Evolutionary conservation across 768 basidiomycete genomes (phyloP), one percentile per base, ranked within the genome.

Genomic region (Tricholoma saponaceum): DNA sequence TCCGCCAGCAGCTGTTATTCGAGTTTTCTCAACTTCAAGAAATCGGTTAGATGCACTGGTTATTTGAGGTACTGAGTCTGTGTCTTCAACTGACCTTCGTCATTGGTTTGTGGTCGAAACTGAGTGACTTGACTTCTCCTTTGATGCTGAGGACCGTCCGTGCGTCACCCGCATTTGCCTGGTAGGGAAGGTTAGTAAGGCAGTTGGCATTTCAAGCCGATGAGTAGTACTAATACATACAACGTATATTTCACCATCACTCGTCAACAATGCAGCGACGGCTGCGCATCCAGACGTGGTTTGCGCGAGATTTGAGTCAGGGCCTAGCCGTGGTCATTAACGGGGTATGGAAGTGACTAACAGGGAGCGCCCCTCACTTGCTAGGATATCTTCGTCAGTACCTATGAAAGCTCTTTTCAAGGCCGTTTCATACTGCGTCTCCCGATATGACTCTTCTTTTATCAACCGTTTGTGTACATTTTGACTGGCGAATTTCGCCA

Each of bases 101-200:
- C 94, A 25, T 85, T 3, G 97, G 97, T 70, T 98, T 99, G 72
- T 99, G 97, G 70, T 99, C 97, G 66, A 83, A 90, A 66, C 94
- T 96, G 60, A 99, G 77, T 16, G 92, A 82, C 66, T 95, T 92
- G 10, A 85, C 95, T 66, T 87, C 82, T 2, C 97, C 97, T 63
- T 87, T 89, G 60, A 90, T 73, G 37, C 88, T 84, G 61, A 99
- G 76, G 22, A 99, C 92, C n/a, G 90, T 87, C 64, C 97, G 79
- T 9, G 97, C 98, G 74, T 99, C 97, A 47, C 97, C 97, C 22
- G 97, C 92, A 71, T 99, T 98, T 20, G 97, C 97, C 96, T 98
- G 66, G n/a, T n/a, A n/a, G 5, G 53, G 43, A 52, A 20, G 61
- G 69, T 49, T 20, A 41, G 43, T 56, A n/a, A n/a, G n/a, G n/a